Evolutionary conservation across 257 asterid species (phyloP), one percentile per base, ranked within the genome.

Genomic region (Nicotiana benthamiana): DNA sequence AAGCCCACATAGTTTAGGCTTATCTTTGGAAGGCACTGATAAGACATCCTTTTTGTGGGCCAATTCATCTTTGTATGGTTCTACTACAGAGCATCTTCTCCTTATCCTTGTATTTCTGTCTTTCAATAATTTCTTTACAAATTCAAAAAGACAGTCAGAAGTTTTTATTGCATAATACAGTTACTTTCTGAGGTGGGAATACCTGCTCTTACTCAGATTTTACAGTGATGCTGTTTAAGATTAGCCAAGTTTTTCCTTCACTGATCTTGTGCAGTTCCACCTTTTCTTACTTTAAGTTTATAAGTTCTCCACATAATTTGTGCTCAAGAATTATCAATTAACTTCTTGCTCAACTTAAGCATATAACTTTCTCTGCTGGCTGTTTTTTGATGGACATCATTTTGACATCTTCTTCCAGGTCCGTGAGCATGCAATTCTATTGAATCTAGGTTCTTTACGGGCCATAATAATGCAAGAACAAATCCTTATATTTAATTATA

Each of bases 381-480:
- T 81, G 22, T 40, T 20, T 20, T 67, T 32, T 62, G 12, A 76
- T 57, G 68, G 30, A 76, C 24, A 48, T 62, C 46, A 51, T 81
- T 78, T 18, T 65, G 74, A 77, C 54, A 53, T 30, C 72, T 65
- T 81, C 30, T 54, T 83, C 28, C 81, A 96, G 99, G 97, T 96
- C 59, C 97, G 98, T 9, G 97, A 94, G 81, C 90, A 90, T 86
- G 99, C 99, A 75, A 90, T 96, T 84, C 87, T 96, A 76, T 89
- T 96, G 90, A 96, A 96, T 88, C 86, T 96, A 92, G 98, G 99
- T 22, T 89, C 99, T 43, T 83, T 96, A 79, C 90, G 99, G 75
- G 98, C 98, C 77, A 96, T 96, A 81, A 94, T 87, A 79, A 94
- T 92, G 97, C 94, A 90, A 84, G 97, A 96, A 82, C 78, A 91